phyloP scores from a whole-genome alignment of 1,284 basidiomycete genomes.

The Puccinia coronata region DNA sequence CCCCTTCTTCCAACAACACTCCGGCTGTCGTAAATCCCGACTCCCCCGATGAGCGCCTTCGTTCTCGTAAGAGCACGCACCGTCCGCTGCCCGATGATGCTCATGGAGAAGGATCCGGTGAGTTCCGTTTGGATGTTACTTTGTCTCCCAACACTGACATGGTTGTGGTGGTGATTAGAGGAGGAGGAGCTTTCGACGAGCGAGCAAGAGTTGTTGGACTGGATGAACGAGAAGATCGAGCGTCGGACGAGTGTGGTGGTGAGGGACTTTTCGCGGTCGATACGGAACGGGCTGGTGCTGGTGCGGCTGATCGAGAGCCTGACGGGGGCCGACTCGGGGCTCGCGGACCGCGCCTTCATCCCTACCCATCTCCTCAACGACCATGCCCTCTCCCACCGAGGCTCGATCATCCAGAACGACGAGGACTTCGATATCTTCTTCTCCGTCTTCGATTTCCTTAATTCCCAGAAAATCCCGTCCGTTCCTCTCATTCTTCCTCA shows the following conservation, averaged over 20 bases:
- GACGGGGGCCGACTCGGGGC: constrained; percentile 34
- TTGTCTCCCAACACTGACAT: constrained; percentile 20
- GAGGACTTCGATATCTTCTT: constrained; percentile 51
- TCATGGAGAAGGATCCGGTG: constrained; percentile 20
- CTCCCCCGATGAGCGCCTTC: constrained; percentile 52
- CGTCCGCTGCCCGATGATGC: constrained; percentile 54
- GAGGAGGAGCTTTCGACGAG: constrained; percentile 52
- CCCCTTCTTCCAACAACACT: constrained; percentile 55
- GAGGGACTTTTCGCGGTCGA: constrained; percentile 52
- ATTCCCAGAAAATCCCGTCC: constrained; percentile 36
- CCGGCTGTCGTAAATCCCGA: constrained; percentile 54
- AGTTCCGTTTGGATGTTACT: neutral
- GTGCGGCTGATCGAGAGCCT: constrained; percentile 42
- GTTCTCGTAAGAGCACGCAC: constrained; percentile 55
- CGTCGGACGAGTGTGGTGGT: constrained; percentile 32
- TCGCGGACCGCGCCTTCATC: constrained; percentile 45
- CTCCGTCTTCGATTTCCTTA: constrained; percentile 34
- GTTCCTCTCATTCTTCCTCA: neutral
- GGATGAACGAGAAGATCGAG: constrained; percentile 69
- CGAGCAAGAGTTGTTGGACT: constrained; percentile 69
- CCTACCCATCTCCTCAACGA: constrained; percentile 29
- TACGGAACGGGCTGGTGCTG: constrained; percentile 52
- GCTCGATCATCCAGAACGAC: constrained; percentile 50
- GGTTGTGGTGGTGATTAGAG: constrained; percentile 12
- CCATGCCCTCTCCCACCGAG: neutral